Conservation (phyloP, 2,329 filamentous ascomycete species). For the Basipetospora sp. region DNA sequence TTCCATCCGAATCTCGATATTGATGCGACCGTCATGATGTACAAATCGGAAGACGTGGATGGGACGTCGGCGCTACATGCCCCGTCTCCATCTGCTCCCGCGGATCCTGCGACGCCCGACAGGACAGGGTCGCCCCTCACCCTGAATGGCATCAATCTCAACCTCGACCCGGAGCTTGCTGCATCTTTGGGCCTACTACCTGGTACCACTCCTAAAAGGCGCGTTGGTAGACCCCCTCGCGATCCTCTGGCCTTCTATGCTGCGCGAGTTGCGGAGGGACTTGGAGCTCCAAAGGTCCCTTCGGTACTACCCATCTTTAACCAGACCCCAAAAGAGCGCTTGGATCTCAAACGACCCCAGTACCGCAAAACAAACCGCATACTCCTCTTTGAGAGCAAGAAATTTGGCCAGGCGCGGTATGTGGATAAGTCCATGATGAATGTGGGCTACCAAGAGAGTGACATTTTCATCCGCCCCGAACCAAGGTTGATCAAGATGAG, state of each 20-base stretch:
- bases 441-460: conserved; percentile 89
- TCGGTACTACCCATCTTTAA: conserved; percentile 63
- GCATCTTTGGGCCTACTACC: conserved; percentile 8
- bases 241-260: conserved; percentile 40
- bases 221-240: conserved; percentile 31
- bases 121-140: conserved; percentile 17
- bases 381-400: conserved; percentile 67
- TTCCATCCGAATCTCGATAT: conserved; percentile 94
- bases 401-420: conserved; percentile 72
- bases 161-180: conserved; percentile 8
- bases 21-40: conserved; percentile 62
- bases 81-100: conserved; percentile 25
- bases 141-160: conserved; percentile 5
- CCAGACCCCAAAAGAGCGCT: conserved; percentile 64
- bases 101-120: conserved; percentile 31
- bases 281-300: conserved; percentile 36
- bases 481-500: conserved; percentile 52
- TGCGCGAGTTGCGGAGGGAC: conserved; percentile 20
- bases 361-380: conserved; percentile 70
- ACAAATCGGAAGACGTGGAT: conserved; percentile 73
- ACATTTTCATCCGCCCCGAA: conserved; percentile 69
- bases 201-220: conserved; percentile 27
- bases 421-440: conserved; percentile 94
- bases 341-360: conserved; percentile 62
- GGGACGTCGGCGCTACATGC: conserved; percentile 19